These are phyloP conservation scores for Zymoseptoria crescenta DNA, from an alignment of 2,329 filamentous ascomycete species.

Conservation along the genomic window DNA sequence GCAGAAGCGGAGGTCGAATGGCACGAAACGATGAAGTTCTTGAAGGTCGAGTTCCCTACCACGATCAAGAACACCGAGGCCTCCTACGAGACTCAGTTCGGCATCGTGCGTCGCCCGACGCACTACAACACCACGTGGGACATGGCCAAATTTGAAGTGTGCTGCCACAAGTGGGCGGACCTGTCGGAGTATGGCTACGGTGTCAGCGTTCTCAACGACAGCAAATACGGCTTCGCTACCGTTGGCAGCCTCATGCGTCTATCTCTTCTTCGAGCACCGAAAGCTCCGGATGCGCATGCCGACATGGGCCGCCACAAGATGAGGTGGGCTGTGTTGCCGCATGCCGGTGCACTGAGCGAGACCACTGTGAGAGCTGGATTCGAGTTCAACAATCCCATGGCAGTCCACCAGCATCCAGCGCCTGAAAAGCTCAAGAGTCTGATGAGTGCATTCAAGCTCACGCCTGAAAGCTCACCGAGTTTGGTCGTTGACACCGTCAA, in stretches of 20 bases:
- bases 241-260: conserved; percentile 83
- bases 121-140: conserved; percentile 98
- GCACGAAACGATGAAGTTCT: conserved; percentile 94
- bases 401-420: conserved; percentile 39
- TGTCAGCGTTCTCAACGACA: conserved; percentile 88
- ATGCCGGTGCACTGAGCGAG: conserved; percentile 62
- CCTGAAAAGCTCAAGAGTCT: conserved; percentile 25
- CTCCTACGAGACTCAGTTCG: conserved; percentile 90
- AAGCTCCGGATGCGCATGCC: conserved; percentile 85
- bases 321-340: conserved; percentile 84
- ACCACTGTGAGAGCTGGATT: conserved; percentile 74
- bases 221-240: conserved; percentile 92
- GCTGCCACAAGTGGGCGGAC: conserved; percentile 90
- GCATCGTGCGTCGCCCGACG: conserved; percentile 78
- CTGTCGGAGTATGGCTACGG: conserved; percentile 81
- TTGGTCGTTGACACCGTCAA: conserved; percentile 85
- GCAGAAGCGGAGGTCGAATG: conserved; percentile 86
- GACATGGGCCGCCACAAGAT: conserved; percentile 83
- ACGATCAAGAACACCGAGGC: conserved; percentile 86
- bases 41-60: conserved; percentile 97
- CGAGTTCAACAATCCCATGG: conserved; percentile 81
- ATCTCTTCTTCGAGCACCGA: conserved; percentile 75
- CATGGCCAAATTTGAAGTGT: conserved; percentile 97
- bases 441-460: conserved; percentile 57
- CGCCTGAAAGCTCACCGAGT: conserved; percentile 21